Evolutionary conservation across 2,329 filamentous ascomycete genomes (phyloP), one percentile per base, ranked within the genome.

Genomic region (Cordyceps fumosorosea): DNA sequence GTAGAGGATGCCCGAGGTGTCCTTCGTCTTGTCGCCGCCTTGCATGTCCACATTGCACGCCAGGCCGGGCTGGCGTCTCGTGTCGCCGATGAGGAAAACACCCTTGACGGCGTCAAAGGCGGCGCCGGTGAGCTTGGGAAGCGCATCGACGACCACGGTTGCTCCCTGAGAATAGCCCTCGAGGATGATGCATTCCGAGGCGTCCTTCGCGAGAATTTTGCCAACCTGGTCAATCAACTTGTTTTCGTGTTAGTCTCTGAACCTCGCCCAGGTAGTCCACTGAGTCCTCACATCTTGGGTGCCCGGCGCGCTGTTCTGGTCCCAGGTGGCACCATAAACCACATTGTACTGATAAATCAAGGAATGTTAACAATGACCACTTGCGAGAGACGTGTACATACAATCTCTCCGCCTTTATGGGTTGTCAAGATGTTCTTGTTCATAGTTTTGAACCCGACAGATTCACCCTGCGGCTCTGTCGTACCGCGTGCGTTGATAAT

Each of bases 161-260:
- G 63, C 63, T 16, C 63, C 63, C 16, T 64, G 63, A 5, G 63
- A 64, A 26, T 64, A 64, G 10, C 63, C 63, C 51, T 64, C 60
- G 32, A 64, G 60, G 18, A 64, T 63, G 20, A 64, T 22, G 18
- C 63, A 64, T 10, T 63, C 56, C 12, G 42, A 53, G 22, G 60
- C 10, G 7, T 56, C 34, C 20, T 56, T 18, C 3, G 32, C 42
- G 2, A 64, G 60, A n/a, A 53, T 51, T 16, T 54, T 56, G 48
- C 37, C 47, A 4, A 64, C 47, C 5, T 60, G 40, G 12, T 48
- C 24, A 6, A 63, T 40, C 20, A 64, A 16, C 55, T 64, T 10
- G 24, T 16, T 16, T 18, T 22, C n/a, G 10, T 1, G 5, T 37
- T 24, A 20, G 18, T n/a, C 22, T 22, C 14, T 18, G 42, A 18